Percentiles rank a stretch among this genome's conserved stretches.
phyloP scores from a whole-genome alignment of 306 rosid species.

The Bauhinia variegata region DNA sequence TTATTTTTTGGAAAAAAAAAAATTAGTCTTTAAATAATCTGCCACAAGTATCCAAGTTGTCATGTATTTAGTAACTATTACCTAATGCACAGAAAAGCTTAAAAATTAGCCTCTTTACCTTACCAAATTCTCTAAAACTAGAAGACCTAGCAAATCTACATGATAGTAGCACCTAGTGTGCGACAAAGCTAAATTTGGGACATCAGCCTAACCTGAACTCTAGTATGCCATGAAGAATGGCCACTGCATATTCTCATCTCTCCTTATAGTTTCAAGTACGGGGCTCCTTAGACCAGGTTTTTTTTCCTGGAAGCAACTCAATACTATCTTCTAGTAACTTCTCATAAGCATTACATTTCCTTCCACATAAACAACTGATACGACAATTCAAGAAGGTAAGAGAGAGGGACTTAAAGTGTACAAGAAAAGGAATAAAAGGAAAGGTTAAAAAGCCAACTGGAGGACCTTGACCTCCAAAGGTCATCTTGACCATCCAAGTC shows the following conservation, averaged over 20 bases:
- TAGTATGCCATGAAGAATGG: slow-evolving; percentile 7
- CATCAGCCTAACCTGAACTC: neutral
- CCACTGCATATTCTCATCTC: slow-evolving; percentile 6
- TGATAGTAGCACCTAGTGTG: neutral
- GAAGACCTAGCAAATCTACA: slow-evolving; percentile 21
- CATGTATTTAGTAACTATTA: too few relatives aligned
- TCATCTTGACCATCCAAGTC: too few relatives aligned
- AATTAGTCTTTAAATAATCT: too few relatives aligned
- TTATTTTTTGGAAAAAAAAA: too few relatives aligned
- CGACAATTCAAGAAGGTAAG: too few relatives aligned
- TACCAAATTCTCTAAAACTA: neutral
- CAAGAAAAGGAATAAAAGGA: too few relatives aligned
- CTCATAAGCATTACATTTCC: slow-evolving; percentile 12
- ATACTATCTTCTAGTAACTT: slow-evolving; percentile 6
- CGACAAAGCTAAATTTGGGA: slow-evolving; percentile 7
- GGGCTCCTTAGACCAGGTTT: neutral
- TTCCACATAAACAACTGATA: slow-evolving; percentile 6
- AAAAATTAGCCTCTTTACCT: too few relatives aligned
- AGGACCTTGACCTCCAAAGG: too few relatives aligned
- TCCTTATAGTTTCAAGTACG: neutral
- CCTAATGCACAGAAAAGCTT: too few relatives aligned
- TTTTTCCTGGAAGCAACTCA: neutral
- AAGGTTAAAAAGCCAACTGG: too few relatives aligned
- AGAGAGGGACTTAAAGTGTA: too few relatives aligned
- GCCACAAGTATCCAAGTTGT: too few relatives aligned